Evolutionary conservation across 2,329 filamentous ascomycete species (phyloP).

Genomic region (Tolypocladium endophyticum): DNA sequence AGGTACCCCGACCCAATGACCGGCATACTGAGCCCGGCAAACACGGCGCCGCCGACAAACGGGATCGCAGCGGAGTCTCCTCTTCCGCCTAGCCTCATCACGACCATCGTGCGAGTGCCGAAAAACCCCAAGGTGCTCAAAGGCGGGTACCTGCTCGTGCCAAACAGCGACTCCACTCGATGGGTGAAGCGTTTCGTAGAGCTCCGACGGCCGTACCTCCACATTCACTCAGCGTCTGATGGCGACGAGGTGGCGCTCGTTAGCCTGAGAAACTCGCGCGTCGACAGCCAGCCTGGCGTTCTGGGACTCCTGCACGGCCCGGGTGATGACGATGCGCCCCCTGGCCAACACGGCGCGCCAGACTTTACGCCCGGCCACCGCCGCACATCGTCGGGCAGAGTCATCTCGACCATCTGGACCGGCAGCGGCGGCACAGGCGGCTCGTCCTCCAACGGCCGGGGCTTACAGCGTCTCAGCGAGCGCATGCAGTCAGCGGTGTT

Average conservation of each 20-base stretch:
- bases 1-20: slow-evolving; percentile 45
- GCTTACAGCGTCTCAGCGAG: slow-evolving; percentile 44
- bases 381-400: slow-evolving; percentile 37
- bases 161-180: slow-evolving; percentile 67
- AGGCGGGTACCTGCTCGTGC: slow-evolving; percentile 77
- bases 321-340: slow-evolving; percentile 25
- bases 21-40: slow-evolving; percentile 46
- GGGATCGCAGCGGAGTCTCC: slow-evolving; percentile 40
- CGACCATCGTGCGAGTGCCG: slow-evolving; percentile 64
- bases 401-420: slow-evolving; percentile 46
- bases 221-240: slow-evolving; percentile 74
- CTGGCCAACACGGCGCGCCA: slow-evolving; percentile 18
- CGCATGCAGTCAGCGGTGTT: slow-evolving; percentile 66
- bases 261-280: slow-evolving; percentile 77
- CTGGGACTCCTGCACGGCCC: slow-evolving; percentile 58
- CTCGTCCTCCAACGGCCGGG: slow-evolving; percentile 16
- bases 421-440: slow-evolving; percentile 29
- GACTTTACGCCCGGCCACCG: slow-evolving; percentile 36
- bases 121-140: slow-evolving; percentile 79
- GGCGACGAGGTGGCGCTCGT: slow-evolving; percentile 87
- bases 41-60: slow-evolving; percentile 59
- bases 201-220: slow-evolving; percentile 80
- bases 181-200: slow-evolving; percentile 95
- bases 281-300: slow-evolving; percentile 86
- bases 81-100: slow-evolving; percentile 54